Conservation (phyloP, 176 grass and related monocot genomes). For the Carex cristatella region DNA sequence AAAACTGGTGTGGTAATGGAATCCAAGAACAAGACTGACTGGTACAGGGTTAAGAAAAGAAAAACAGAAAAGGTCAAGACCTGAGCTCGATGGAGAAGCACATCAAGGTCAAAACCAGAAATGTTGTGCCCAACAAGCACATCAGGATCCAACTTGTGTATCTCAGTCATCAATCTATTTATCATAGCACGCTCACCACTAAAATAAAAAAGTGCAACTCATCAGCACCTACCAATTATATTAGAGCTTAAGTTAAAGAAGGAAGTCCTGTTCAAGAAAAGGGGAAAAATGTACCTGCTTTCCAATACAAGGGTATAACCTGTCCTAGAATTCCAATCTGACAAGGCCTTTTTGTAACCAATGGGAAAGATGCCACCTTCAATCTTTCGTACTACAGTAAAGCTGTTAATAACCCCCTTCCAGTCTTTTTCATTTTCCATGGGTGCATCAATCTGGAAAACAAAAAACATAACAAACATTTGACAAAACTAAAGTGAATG, state of each 20-base stretch:
- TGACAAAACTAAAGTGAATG: background rate
- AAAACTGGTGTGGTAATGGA: constrained; percentile 3
- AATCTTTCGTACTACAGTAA: constrained; percentile 91
- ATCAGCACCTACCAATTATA: background rate
- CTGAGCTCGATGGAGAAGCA: constrained; percentile 93
- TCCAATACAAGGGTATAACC: constrained; percentile 64
- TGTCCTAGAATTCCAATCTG: constrained; percentile 75
- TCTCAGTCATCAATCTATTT: constrained; percentile 93
- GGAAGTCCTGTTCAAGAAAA: constrained; percentile 1
- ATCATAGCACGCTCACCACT: constrained; percentile 87
- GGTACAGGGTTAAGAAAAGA: background rate
- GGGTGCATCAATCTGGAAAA: constrained; percentile 77
- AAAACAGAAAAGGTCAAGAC: constrained; percentile 29
- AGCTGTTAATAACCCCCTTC: constrained; percentile 56
- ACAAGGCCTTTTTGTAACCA: constrained; percentile 64
- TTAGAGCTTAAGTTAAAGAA: constrained; percentile 1
- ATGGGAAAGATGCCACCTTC: constrained; percentile 88
- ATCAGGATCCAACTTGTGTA: constrained; percentile 86
- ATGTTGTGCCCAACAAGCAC: constrained; percentile 98
- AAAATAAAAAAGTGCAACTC: constrained; percentile 27
- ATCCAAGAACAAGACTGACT: constrained; percentile 16
- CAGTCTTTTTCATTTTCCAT: constrained; percentile 82
- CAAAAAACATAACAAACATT: constrained; percentile 2
- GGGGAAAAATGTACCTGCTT: constrained; percentile 47
- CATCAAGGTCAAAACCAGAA: constrained; percentile 92